Conservation (phyloP, 2,329 filamentous ascomycete genomes). For the Aureobasidium sp. region DNA sequence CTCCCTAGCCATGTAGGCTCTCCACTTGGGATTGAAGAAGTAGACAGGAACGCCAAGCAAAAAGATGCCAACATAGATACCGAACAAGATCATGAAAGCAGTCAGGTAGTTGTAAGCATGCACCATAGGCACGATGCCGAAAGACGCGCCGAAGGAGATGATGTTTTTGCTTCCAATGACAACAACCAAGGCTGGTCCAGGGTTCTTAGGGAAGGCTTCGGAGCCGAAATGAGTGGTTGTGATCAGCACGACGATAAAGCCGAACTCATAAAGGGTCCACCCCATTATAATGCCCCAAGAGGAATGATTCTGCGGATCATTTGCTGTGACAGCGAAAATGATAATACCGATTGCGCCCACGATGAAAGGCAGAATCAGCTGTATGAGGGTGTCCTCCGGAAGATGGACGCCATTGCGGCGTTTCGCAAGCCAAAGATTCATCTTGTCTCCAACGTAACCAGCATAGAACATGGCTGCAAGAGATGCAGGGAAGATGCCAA, state of each 20-base stretch:
- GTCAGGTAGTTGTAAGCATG: conserved; percentile 21
- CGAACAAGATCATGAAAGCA: conserved; percentile 23
- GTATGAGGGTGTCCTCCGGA: conserved; percentile 32
- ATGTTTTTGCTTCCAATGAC: conserved; percentile 32
- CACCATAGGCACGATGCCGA: conserved; percentile 30
- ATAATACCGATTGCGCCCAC: conserved; percentile 27
- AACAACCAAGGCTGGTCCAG: conserved; percentile 29
- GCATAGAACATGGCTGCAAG: conserved; percentile 24
- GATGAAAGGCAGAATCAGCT: conserved; percentile 29
- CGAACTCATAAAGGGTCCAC: conserved; percentile 25
- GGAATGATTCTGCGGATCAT: conserved; percentile 18
- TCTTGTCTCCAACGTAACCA: conserved; percentile 23
- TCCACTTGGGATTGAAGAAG: conserved; percentile 21
- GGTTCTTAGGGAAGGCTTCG: conserved; percentile 25
- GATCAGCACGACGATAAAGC: conserved; percentile 25
- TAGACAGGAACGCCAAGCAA: conserved; percentile 27
- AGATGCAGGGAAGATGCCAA: conserved; percentile 22
- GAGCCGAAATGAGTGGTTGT: conserved; percentile 29
- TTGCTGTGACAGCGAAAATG: conserved; percentile 29
- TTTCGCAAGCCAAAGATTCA: conserved; percentile 27
- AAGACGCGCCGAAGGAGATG: conserved; percentile 29
- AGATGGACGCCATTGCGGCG: conserved; percentile 29
- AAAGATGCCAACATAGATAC: conserved; percentile 20
- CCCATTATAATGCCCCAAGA: conserved; percentile 25
- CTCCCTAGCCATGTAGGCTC: neutral